Percentiles rank a stretch among this genome's conserved stretches.
Conservation (phyloP, 2,329 filamentous ascomycete genomes). For the Alternaria sp. region DNA sequence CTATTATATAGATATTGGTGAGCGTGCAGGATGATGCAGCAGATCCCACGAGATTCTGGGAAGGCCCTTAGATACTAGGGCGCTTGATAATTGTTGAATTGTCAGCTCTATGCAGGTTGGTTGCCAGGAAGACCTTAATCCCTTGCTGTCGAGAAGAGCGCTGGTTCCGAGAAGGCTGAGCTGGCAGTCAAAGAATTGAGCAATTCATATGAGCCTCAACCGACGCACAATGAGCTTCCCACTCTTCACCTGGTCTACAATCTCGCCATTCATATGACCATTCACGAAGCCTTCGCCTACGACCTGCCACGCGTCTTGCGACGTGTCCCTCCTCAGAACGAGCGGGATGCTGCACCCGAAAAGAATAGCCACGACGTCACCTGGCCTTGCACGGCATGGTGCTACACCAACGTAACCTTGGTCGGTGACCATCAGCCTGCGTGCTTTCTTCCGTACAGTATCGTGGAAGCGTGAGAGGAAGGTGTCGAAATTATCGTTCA, state of each 20-base stretch:
- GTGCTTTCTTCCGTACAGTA: slow-evolving; percentile 42
- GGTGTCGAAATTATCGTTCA: slow-evolving; percentile 31
- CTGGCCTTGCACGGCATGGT: slow-evolving; percentile 39
- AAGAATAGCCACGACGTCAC: slow-evolving; percentile 45
- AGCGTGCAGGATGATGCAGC: too few species aligned
- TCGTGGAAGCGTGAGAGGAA: slow-evolving; percentile 44
- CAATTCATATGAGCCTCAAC: slow-evolving; percentile 26
- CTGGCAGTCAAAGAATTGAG: too few species aligned
- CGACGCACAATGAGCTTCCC: slow-evolving; percentile 19
- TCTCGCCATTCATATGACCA: slow-evolving; percentile 43
- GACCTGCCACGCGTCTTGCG: slow-evolving; percentile 34
- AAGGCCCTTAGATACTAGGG: too few species aligned
- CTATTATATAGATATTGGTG: too few species aligned
- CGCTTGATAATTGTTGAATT: too few species aligned
- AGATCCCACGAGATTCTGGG: too few species aligned
- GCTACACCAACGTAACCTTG: slow-evolving; percentile 39
- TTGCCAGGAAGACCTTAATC: too few species aligned
- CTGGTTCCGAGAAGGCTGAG: too few species aligned
- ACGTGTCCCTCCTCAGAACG: slow-evolving; percentile 32
- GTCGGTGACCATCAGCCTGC: slow-evolving; percentile 40
- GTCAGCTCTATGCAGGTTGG: too few species aligned
- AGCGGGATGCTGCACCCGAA: slow-evolving; percentile 51
- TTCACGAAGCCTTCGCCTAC: slow-evolving; percentile 43
- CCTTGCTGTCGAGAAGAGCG: too few species aligned
- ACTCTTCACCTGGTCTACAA: slow-evolving; percentile 22